Evolutionary conservation across 2,329 filamentous ascomycete species (phyloP), one percentile per base, ranked within the genome.

Genomic region (Lecanoromycetidae sp.): DNA sequence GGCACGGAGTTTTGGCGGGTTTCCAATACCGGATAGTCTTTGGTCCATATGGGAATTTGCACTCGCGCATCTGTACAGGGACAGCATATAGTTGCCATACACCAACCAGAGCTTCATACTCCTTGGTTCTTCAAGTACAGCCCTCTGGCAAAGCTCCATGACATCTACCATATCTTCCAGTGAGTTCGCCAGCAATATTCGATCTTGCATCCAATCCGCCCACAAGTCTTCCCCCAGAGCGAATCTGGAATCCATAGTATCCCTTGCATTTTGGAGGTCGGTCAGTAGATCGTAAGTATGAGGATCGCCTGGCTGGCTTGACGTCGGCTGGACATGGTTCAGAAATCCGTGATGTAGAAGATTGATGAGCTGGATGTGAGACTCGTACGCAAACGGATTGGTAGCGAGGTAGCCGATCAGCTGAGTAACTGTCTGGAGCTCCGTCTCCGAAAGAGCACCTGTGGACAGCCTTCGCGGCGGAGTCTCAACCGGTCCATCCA

Each of bases 161-260:
- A 81, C 70, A 3, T 64, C 66, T 50, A 77, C 70, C 30, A 75
- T 71, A 56, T 80, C 76, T 19, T 79, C 73, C 5, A 71, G 63
- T 15, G 69, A 69, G 17, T 63, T 66, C 22, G 77, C 77, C 44
- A 80, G 61, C 48, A 75, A 64, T 43, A 71, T 74, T 57, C 80
- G 77, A 53, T 81, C 78, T 52, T 76, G 69, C 35, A 82, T 71
- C 69, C 77, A 79, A 50, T 79, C 75, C 3, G 71, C 63, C 77
- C 77, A 82, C 42, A 80, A 64, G 34, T 75, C 70, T 58, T 81
- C 78, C 1, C 77, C 77, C 50, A 81, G 71, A 2, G 77, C 72
- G 55, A 80, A 81, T 17, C 77, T 70, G 44, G 72, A 71, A 54
- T 77, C 72, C 71, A 81, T 77, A 45, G 71, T 70, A 55, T 75